These are phyloP conservation scores for Acanthamoeba divionensis DNA, from an alignment of 208 protist species.

Conservation along the genomic window DNA sequence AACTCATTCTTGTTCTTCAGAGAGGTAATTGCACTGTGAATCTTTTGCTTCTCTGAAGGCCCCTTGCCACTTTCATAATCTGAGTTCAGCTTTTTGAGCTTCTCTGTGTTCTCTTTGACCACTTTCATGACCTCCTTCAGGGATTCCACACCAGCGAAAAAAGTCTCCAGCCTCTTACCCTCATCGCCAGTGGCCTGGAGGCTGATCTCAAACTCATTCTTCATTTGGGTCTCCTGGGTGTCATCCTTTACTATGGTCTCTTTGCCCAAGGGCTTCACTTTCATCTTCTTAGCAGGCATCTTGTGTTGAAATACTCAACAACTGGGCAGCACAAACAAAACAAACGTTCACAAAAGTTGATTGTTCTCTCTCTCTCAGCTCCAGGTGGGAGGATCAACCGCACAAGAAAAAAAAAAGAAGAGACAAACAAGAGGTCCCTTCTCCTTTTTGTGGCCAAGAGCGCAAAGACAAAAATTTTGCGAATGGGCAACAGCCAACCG, in stretches of 20 bases:
- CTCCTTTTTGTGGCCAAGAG: too few relatives aligned
- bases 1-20: not conserved
- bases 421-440: too few relatives aligned
- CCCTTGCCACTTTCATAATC: not conserved
- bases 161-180: not conserved
- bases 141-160: not conserved
- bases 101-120: not conserved
- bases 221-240: not conserved
- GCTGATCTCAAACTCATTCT: not conserved
- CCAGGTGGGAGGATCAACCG: too few relatives aligned
- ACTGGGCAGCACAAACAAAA: too few relatives aligned
- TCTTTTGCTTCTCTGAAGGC: not conserved
- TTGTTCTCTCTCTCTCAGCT: too few relatives aligned
- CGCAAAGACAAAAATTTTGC: too few relatives aligned
- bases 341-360: too few relatives aligned
- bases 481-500: too few relatives aligned
- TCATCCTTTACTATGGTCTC: not conserved
- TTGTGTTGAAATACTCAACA: too few relatives aligned
- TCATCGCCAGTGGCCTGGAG: not conserved
- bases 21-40: not conserved
- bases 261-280: not conserved
- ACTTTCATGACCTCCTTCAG: not conserved
- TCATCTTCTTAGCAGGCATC: not conserved
- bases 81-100: not conserved
- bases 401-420: too few relatives aligned